Conservation (phyloP, 345 rosid genomes). For the Rhodamnia argentea region DNA sequence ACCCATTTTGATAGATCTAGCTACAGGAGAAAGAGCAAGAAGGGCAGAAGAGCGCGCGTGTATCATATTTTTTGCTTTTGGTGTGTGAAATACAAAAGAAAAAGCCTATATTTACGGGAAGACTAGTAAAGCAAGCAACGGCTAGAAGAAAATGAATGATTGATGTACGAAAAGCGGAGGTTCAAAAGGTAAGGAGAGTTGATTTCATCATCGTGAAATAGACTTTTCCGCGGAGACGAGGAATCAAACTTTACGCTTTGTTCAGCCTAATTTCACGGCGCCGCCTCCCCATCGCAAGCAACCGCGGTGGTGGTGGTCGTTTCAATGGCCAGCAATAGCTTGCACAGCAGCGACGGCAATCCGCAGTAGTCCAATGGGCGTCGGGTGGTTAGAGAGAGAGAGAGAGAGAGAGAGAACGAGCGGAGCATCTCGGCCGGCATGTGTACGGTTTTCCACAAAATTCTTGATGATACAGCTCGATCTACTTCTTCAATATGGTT, state of each 20-base stretch:
- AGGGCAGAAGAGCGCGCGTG: neutral
- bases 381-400: neutral
- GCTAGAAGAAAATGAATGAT: neutral
- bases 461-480: neutral
- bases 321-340: neutral
- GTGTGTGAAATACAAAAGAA: neutral
- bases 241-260: neutral
- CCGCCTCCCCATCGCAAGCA: neutral
- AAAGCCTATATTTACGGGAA: neutral
- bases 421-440: neutral
- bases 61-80: neutral
- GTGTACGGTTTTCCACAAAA: neutral
- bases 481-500: neutral
- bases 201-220: neutral
- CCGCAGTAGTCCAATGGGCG: neutral
- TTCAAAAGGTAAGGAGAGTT: neutral
- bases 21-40: neutral
- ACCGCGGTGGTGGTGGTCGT: neutral
- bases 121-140: neutral
- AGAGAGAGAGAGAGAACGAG: neutral
- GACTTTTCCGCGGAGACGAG: neutral
- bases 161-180: neutral
- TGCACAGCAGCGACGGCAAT: neutral
- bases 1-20: neutral
- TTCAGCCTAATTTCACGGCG: neutral